Evolutionary conservation across 164 flowering plant species (phyloP).

Genomic region (Piper longum): DNA sequence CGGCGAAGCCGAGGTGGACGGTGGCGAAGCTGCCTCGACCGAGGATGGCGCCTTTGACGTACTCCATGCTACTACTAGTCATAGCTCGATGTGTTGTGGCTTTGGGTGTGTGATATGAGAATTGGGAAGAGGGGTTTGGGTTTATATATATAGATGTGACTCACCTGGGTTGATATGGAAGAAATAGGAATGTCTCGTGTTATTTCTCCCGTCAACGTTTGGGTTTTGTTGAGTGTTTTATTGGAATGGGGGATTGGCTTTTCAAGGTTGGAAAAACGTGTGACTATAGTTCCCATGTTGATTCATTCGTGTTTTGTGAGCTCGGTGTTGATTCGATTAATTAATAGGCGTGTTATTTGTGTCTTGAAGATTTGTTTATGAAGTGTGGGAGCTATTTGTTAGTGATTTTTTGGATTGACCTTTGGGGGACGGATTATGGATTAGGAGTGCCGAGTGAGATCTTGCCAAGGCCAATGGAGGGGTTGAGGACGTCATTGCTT

Average conservation of each 20-base stretch:
- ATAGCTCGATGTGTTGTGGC: background rate
- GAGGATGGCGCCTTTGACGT: conserved; percentile 41
- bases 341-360: too few species aligned
- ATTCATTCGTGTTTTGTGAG: too few species aligned
- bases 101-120: background rate
- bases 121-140: background rate
- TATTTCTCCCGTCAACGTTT: too few species aligned
- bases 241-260: background rate
- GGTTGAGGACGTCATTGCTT: too few species aligned
- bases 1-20: conserved; percentile 25
- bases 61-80: conserved; percentile 24
- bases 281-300: background rate
- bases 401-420: too few species aligned
- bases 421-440: too few species aligned
- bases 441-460: too few species aligned
- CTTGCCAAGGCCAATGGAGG: too few species aligned
- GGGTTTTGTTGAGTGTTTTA: too few species aligned
- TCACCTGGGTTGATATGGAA: background rate
- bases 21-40: conserved; percentile 51
- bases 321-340: background rate
- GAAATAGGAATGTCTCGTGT: background rate
- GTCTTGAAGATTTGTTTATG: too few species aligned
- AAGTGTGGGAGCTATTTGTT: too few species aligned
- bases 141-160: background rate
- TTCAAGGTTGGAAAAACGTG: background rate